phyloP scores from a whole-genome alignment of 208 protist genomes.

The Acanthamoeba sp. region DNA sequence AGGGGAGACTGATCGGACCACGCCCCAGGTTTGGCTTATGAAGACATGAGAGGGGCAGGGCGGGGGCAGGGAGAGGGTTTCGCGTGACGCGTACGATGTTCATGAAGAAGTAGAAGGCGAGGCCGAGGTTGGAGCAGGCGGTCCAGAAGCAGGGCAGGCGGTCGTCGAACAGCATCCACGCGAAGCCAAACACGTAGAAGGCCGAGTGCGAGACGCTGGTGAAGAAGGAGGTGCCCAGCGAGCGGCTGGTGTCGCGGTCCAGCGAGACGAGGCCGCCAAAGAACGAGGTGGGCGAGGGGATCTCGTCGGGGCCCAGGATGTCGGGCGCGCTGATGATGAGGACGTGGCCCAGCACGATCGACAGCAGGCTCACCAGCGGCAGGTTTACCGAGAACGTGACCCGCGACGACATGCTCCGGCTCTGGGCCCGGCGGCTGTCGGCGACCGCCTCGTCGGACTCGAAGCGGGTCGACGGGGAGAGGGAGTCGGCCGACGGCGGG shows the following conservation, averaged over 20 bases:
- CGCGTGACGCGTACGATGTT: constrained; percentile 60
- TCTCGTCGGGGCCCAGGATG: constrained; percentile 35
- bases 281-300: constrained; percentile 44
- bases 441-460: not conserved
- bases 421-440: not conserved
- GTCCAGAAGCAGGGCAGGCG: constrained; percentile 66
- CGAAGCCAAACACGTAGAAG: constrained; percentile 68
- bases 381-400: constrained; percentile 25
- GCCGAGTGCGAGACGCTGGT: constrained; percentile 34
- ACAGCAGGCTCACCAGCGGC: constrained; percentile 44
- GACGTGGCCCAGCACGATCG: constrained; percentile 27
- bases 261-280: constrained; percentile 26
- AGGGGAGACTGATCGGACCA: not conserved
- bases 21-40: too few relatives aligned
- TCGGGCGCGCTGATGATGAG: constrained; percentile 58
- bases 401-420: too few relatives aligned
- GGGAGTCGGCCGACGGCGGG: not conserved
- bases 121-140: not conserved
- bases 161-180: constrained; percentile 46
- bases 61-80: too few relatives aligned
- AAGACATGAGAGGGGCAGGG: too few relatives aligned
- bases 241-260: not conserved
- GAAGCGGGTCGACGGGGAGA: not conserved
- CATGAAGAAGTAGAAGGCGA: constrained; percentile 35
- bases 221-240: constrained; percentile 58